Conservation (phyloP, 2,329 filamentous ascomycete genomes). For the Cercospora sp. region DNA sequence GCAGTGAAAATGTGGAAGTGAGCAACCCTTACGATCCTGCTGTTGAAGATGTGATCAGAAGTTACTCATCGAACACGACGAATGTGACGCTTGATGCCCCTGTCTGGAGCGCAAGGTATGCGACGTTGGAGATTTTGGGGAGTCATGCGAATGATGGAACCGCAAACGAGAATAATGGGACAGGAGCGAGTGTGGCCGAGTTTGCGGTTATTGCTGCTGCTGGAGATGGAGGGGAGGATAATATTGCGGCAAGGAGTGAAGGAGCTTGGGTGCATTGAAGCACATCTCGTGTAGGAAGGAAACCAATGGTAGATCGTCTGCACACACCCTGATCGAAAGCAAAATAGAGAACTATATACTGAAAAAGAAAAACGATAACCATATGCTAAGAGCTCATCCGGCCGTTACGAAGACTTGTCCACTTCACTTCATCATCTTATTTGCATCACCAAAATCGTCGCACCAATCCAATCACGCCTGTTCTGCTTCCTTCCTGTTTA, state of each 20-base stretch:
- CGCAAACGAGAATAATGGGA: conserved; percentile 35
- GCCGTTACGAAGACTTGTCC: too few species aligned
- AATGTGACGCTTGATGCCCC: conserved; percentile 43
- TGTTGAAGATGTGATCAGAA: conserved; percentile 40
- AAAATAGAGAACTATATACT: too few species aligned
- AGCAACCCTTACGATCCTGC: conserved; percentile 44
- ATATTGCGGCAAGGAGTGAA: conserved; percentile 8
- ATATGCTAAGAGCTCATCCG: too few species aligned
- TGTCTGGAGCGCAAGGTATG: conserved; percentile 49
- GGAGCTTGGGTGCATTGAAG: not conserved
- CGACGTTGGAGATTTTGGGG: conserved; percentile 51
- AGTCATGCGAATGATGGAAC: conserved; percentile 43
- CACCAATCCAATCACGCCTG: too few species aligned
- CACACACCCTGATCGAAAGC: too few species aligned
- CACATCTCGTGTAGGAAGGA: too few species aligned
- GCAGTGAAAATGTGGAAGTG: conserved; percentile 40
- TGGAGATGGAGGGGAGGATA: conserved; percentile 22
- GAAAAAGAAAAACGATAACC: too few species aligned
- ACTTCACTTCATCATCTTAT: too few species aligned
- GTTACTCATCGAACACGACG: conserved; percentile 49
- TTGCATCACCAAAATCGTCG: too few species aligned
- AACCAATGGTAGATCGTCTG: too few species aligned
- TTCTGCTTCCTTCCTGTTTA: too few species aligned
- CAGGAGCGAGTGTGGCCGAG: conserved; percentile 56
- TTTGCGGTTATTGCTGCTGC: conserved; percentile 39